A percentile compares a stretch with the other conserved stretches of the same genome.
Evolutionary conservation across 495 filamentous ascomycete genomes (phyloP).

Genomic region (Neurospora tetraspora): DNA sequence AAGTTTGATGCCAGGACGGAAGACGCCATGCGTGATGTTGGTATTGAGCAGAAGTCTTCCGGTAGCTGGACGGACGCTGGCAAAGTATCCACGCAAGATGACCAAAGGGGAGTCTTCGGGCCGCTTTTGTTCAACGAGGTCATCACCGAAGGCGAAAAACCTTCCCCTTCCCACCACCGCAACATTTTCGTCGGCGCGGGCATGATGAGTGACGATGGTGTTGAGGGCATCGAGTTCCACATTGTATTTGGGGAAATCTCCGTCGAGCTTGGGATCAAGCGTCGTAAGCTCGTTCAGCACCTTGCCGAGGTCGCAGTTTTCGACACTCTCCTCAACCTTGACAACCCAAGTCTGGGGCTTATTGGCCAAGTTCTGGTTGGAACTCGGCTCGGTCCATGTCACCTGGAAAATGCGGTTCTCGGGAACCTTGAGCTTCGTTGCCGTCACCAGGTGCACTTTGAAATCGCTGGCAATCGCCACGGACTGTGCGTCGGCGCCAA

Average conservation of each 20-base stretch:
- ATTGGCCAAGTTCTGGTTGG: conserved; percentile 8
- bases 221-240: conserved; percentile 39
- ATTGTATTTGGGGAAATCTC: conserved; percentile 30
- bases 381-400: conserved; percentile 34
- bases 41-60: conserved; percentile 54
- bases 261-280: conserved; percentile 29
- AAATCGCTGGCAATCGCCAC: conserved; percentile 47
- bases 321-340: conserved; percentile 25
- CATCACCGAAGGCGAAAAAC: conserved; percentile 30
- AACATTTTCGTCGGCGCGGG: conserved; percentile 22
- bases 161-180: conserved; percentile 29
- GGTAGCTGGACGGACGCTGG: conserved; percentile 57
- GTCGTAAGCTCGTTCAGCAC: conserved; percentile 43
- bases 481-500: conserved; percentile 9
- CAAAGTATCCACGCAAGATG: conserved; percentile 53
- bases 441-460: conserved; percentile 40
- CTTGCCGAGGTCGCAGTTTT: conserved; percentile 35
- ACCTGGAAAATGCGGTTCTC: conserved; percentile 25
- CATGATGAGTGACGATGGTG: conserved; percentile 33
- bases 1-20: conserved; percentile 22
- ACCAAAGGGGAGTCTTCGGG: conserved; percentile 29
- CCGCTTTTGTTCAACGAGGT: conserved; percentile 3
- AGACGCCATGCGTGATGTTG: conserved; percentile 40
- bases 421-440: conserved; percentile 26
- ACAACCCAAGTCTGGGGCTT: conserved; percentile 29